These are phyloP conservation scores for Talaromyces pinophilus DNA, from an alignment of 2,329 filamentous ascomycete species.

Conservation along the genomic window DNA sequence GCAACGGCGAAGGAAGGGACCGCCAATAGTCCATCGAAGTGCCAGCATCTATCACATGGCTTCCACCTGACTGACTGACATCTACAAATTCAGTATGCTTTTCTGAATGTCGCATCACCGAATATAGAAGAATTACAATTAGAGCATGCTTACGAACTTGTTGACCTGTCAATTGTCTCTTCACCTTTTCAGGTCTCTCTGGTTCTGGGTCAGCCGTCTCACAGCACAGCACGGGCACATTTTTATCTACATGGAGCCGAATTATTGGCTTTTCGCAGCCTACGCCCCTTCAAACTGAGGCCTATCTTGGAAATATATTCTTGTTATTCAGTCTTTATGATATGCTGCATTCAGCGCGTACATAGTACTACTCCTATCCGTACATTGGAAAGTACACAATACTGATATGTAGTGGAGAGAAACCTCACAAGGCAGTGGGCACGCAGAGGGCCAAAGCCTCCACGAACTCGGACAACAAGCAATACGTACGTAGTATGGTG, in stretches of 20 bases:
- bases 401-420: neutral
- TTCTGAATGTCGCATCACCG: neutral
- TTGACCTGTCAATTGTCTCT: neutral
- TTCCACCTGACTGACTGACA: conserved; percentile 8
- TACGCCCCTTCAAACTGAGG: neutral
- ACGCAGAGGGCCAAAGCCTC: neutral
- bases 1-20: conserved; percentile 10
- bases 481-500: neutral
- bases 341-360: too few relatives aligned
- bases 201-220: neutral
- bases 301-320: neutral
- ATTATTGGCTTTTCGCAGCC: neutral
- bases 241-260: neutral
- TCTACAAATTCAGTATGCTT: neutral
- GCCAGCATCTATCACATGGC: conserved; percentile 6
- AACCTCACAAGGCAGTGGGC: neutral
- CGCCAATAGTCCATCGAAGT: conserved; percentile 26
- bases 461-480: neutral
- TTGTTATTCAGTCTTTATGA: neutral
- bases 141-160: neutral
- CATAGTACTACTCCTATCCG: neutral
- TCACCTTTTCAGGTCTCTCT: neutral
- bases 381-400: too few relatives aligned
- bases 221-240: neutral
- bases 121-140: neutral